Base-by-base conservation (phyloP, 2,329 filamentous ascomycete genomes). In the Fusarium subtropicale region DNA sequence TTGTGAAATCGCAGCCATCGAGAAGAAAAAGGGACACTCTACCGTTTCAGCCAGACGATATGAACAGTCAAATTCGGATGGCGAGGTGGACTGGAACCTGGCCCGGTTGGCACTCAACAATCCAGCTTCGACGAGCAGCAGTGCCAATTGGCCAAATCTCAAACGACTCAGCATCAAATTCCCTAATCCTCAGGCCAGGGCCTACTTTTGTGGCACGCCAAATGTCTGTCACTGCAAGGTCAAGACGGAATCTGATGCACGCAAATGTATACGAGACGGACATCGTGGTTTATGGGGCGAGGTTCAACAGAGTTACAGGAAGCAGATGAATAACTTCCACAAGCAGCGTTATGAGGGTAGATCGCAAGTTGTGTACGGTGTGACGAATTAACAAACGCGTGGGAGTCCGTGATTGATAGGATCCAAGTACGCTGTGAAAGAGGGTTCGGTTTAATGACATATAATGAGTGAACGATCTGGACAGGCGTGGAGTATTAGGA, bases 81-180 rank as follows among this genome's bases (percentile, higher is more conserved):
- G 56, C 8, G 69, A 67, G 3, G 57, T 69, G 53, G 74, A 74
- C 57, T 79, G 77, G 77, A 78, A 78, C 30, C 33, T 79, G 26
- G 76, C 77, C 24, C 71, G 65, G 11, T 44, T 79, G 9, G 76
- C 77, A 2, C 60, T 74, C 26, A 76, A 72, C 38, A 75, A 76
- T 42, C 74, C 74, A 20, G 52, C 62, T 15, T 69, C 73, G n/a
- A 71, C 63, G 2, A 72, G 55, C 18, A 50, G 61, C 20, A 60
- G 39, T n/a, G 56, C 50, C 18, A 59, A 51, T 30, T 72, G 77
- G 74, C 64, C 65, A 28, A 74, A 71, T 24, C 69, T 79, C 30
- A 71, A 71, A 34, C 73, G 77, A 10, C 51, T 79, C n/a, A 78
- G 75, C 66, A 74, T 79, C 60, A 68, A 71, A 51, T 79, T 79